Evolutionary conservation across 2,329 filamentous ascomycete species (phyloP), one percentile per base, ranked within the genome.

Genomic region (Trichoderma sp.): DNA sequence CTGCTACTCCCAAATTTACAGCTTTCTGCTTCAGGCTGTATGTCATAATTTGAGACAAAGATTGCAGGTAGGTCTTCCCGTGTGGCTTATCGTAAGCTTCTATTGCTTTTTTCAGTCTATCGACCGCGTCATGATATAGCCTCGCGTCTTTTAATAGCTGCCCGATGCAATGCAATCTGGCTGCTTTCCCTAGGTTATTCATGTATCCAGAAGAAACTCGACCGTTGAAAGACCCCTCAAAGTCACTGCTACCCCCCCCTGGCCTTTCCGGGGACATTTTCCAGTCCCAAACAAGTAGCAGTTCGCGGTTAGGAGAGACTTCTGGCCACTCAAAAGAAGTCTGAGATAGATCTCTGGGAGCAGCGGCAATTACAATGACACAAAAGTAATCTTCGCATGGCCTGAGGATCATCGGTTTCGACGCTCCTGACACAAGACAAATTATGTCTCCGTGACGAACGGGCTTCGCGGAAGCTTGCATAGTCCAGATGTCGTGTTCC

Each of bases 241-340:
- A 43, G 37, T 43, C 14, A 33, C 33, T 8, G 8, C 31, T 10
- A 33, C 8, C 8, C 31, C 8, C 8, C 31, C 8, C 33, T 33
- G 11, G 33, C 8, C 1, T 33, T 33, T 11, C 33, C 10, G 7
- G 8, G 10, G 10, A 33, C 8, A 33, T 5, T 19, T 6, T 16
- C 63, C 63, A 67, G 27, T 67, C 55, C 63, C 63, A 67, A 8
- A 59, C 29, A 37, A 67, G 63, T 11, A 67, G 5, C 27, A 67
- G 59, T 5, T 67, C 40, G 13, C 35, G 37, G 33, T 11, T 11
- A 31, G 40, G 57, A 2, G 53, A 57, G 4, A 0, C 24, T 37
- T 40, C 13, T 40, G 13, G 37, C 37, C 37, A 40, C 5, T 2
- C 10, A 8, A 2, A 8, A 5, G 19, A 8, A 47, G 27, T 4